Evolutionary conservation across 331 rosid species (phyloP).

Genomic region (Telfairia occidentalis): DNA sequence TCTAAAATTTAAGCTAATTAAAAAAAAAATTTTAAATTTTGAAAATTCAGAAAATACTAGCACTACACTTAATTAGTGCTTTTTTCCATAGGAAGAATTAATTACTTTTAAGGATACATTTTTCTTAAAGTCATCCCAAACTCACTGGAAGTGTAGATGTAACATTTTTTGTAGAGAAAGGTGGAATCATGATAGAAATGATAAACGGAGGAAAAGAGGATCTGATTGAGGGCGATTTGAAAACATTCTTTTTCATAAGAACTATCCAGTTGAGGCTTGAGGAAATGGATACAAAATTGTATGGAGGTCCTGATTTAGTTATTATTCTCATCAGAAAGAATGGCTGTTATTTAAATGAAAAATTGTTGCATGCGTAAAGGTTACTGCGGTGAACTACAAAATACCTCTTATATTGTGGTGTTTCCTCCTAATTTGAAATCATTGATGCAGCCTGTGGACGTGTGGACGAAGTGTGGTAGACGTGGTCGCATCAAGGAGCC

Average conservation of each 20-base stretch:
- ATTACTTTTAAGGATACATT: too few relatives aligned
- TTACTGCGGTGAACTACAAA: background rate
- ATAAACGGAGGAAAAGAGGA: background rate
- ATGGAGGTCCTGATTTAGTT: background rate
- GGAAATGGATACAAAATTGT: background rate
- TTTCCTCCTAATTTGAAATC: background rate
- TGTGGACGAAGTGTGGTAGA: slow-evolving; percentile 70
- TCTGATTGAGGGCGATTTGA: background rate
- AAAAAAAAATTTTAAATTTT: too few relatives aligned
- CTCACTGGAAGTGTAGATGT: too few relatives aligned
- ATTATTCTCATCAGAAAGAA: background rate
- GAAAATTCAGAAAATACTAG: too few relatives aligned
- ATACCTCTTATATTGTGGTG: background rate
- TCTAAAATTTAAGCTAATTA: too few relatives aligned
- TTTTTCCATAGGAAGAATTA: too few relatives aligned
- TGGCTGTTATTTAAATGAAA: background rate
- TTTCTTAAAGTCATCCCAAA: too few relatives aligned
- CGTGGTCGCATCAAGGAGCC: slow-evolving; percentile 95
- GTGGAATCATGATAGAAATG: background rate
- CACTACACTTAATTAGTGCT: too few relatives aligned
- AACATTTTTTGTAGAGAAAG: background rate
- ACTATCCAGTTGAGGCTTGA: background rate
- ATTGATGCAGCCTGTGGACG: slow-evolving; percentile 86
- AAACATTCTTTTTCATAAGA: background rate
- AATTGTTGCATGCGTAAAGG: background rate